Evolutionary conservation across 345 rosid species (phyloP), one percentile per base, ranked within the genome.

Genomic region (Gossypium mustelinum): DNA sequence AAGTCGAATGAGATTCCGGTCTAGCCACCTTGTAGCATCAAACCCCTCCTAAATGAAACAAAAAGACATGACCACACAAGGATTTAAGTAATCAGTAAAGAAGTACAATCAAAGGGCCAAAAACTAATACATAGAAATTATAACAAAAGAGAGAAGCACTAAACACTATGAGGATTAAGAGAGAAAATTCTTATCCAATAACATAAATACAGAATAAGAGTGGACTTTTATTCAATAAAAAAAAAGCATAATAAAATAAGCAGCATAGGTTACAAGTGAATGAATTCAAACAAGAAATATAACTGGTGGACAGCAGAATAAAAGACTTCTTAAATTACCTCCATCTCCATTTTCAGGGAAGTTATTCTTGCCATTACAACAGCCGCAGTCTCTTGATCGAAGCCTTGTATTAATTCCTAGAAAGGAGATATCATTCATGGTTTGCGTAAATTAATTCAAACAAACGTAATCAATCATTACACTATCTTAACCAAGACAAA

Each of bases 361-460:
- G 92, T 80, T 75, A 89, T 81, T 81, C 99, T 88, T 73, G 98
- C 99, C 92, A 93, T 84, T 39, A 93, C 97, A 57, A 96, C 98
- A 79, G 98, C 97, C 68, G 99, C 95, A 72, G 99, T 86, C 83
- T 96, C 99, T 86, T 96, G 99, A 86, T 96, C 99, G 79, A 96
- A 96, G 68, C 97, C 94, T 84, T 90, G 97, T 73, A 90, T 86
- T 77, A 96, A 76, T 81, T 96, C 97, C 99, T 96, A 86, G 78
- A 83, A 81, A 70, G 56, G 59, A 60, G 39, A 60, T 27, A 74
- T 48, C 34, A 55, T 14, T 60, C 2, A 39, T 5, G 14, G 11
- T 81, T 51, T 75, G 70, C 18, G 68, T 56, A 14, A 66, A 22
- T 22, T 43, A 18, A n/a, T 63, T 78, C 61, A 27, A 54, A 24